Conservation (phyloP, 1,139 yeast species). For the Hemisphaericaspora lyxosophila region DNA sequence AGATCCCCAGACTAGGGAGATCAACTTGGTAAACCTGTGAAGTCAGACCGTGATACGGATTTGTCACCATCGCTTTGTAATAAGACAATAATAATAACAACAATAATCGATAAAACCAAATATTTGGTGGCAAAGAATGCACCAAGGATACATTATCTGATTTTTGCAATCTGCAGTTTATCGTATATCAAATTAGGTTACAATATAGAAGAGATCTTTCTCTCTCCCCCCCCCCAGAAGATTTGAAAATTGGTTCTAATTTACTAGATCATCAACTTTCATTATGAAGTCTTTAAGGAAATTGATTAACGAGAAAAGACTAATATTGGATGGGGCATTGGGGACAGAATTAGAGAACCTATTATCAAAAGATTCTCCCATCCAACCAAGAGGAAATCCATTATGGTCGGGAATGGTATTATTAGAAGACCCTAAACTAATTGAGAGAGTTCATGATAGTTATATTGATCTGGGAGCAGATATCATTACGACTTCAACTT, state of each 20-base stretch:
- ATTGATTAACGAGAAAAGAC: slow-evolving; percentile 4
- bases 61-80: too few relatives aligned
- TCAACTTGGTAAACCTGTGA: too few relatives aligned
- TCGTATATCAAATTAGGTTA: too few relatives aligned
- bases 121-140: too few relatives aligned
- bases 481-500: slow-evolving; percentile 57
- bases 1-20: too few relatives aligned
- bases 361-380: slow-evolving; percentile 11
- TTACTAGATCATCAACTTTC: neutral
- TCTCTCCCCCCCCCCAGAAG: neutral
- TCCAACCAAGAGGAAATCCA: slow-evolving; percentile 25
- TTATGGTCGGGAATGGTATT: slow-evolving; percentile 67
- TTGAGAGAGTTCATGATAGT: slow-evolving; percentile 49
- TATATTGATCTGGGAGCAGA: slow-evolving; percentile 59
- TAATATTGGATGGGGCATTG: slow-evolving; percentile 31
- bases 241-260: neutral
- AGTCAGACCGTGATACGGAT: too few relatives aligned
- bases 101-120: too few relatives aligned
- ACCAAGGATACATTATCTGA: too few relatives aligned
- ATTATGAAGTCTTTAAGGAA: slow-evolving; percentile 2
- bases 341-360: slow-evolving; percentile 30
- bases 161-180: too few relatives aligned
- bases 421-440: slow-evolving; percentile 43
- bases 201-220: too few relatives aligned
- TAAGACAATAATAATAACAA: too few relatives aligned